Conservation (phyloP, 352 stramenopile genomes). For the Blastocystis sp. region DNA sequence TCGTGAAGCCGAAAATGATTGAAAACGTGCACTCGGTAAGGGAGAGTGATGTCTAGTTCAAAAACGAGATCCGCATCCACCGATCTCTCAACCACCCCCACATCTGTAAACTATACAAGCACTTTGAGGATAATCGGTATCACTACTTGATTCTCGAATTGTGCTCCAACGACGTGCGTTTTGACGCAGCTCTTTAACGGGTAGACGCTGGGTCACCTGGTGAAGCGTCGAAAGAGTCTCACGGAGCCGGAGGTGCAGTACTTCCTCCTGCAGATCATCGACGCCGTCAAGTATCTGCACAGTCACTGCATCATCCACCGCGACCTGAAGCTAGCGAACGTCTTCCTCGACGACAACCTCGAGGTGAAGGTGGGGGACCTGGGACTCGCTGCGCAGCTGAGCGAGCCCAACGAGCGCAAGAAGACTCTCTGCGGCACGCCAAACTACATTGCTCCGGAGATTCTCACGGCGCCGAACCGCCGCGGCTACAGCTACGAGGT, state of each 20-base stretch:
- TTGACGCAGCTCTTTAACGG: constrained; percentile 75
- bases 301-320: constrained; percentile 79
- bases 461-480: constrained; percentile 66
- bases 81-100: constrained; percentile 76
- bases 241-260: constrained; percentile 60
- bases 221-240: constrained; percentile 58
- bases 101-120: constrained; percentile 90
- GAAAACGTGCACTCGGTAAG: background rate
- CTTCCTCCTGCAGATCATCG: constrained; percentile 64
- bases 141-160: constrained; percentile 77
- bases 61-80: constrained; percentile 60
- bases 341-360: constrained; percentile 68
- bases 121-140: constrained; percentile 75
- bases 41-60: constrained; percentile 39
- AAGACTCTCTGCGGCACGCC: constrained; percentile 80
- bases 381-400: constrained; percentile 59
- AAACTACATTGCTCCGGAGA: constrained; percentile 84
- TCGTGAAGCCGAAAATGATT: constrained; percentile 4
- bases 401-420: constrained; percentile 69
- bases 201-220: constrained; percentile 67
- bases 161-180: constrained; percentile 77
- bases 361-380: constrained; percentile 61
- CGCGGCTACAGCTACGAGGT: constrained; percentile 81
- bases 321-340: constrained; percentile 69
- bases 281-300: constrained; percentile 81